Evolutionary conservation across 2,329 filamentous ascomycete genomes (phyloP).

Genomic region (Fusarium sp.): DNA sequence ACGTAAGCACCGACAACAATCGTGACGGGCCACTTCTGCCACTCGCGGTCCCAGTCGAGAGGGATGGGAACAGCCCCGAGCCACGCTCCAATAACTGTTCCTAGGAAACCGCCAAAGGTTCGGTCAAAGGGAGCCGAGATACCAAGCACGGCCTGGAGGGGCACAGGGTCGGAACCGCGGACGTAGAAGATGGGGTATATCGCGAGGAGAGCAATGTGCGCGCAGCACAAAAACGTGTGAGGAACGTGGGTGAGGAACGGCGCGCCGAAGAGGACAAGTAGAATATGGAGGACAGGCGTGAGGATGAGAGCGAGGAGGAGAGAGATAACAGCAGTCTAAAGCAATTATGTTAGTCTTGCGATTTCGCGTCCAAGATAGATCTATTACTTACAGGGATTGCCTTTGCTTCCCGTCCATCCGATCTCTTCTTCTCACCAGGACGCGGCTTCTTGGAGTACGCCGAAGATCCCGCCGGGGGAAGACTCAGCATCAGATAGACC

Average conservation of each 20-base stretch:
- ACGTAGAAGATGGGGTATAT: slow-evolving; percentile 87
- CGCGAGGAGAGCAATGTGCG: slow-evolving; percentile 83
- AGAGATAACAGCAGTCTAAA: slow-evolving; percentile 61
- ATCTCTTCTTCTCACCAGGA: slow-evolving; percentile 67
- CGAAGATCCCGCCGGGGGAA: slow-evolving; percentile 70
- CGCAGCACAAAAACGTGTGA: slow-evolving; percentile 83
- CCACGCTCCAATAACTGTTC: slow-evolving; percentile 86
- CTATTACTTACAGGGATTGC: slow-evolving; percentile 59
- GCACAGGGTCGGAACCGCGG: slow-evolving; percentile 78
- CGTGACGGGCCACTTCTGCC: slow-evolving; percentile 98
- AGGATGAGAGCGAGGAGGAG: slow-evolving; percentile 75
- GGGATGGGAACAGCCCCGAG: slow-evolving; percentile 94
- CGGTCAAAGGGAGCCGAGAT: slow-evolving; percentile 81
- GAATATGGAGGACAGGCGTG: slow-evolving; percentile 70
- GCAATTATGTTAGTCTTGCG: slow-evolving; percentile 19
- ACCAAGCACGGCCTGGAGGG: slow-evolving; percentile 79
- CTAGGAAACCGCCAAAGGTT: slow-evolving; percentile 84
- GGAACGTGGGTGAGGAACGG: slow-evolving; percentile 84
- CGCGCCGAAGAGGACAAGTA: slow-evolving; percentile 90
- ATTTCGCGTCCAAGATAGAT: no score
- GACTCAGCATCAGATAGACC: slow-evolving; percentile 70
- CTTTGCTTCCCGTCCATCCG: slow-evolving; percentile 58
- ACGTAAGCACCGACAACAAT: slow-evolving; percentile 85
- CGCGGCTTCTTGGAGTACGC: slow-evolving; percentile 63
- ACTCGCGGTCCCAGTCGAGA: slow-evolving; percentile 98